Base-by-base conservation (phyloP, 73 alveolate genomes). In the Paramecium sexaurelia region DNA sequence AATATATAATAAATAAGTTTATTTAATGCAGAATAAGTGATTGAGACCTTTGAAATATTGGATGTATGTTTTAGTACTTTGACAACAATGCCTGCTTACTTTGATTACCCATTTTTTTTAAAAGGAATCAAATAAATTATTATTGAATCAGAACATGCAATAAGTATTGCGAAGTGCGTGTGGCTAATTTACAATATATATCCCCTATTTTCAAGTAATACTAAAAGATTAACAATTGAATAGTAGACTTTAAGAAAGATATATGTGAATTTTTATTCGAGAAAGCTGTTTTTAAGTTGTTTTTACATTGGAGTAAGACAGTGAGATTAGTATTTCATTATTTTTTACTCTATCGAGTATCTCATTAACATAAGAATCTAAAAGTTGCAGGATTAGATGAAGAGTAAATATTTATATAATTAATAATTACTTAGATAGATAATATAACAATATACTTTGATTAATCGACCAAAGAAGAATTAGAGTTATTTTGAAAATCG, bases 291-390 rank as follows among this genome's bases (percentile, higher is more conserved):
- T 29, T 78, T 9, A 78, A 78, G 24, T 39, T 78, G 36, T 78
- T 40, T 40, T n/a, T 78, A 7, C 90, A 78, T 78, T 78, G 90
- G 90, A 78, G 90, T 33, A 78, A 15, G 10, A 78, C 90, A 41
- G 90, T 78, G 11, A 78, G 90, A 78, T 19, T 43, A 9, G 73
- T 78, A 45, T 78, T 40, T 33, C 71, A 78, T 22, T 29, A 78
- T 27, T 78, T 78, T 22, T 24, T 78, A 9, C 6, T 78, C 2
- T 78, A 78, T 33, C 7, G 90, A 7, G 68, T 78, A 39, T 78
- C 43, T 10, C 90, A 78, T 78, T 13, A 78, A 7, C 90, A 78
- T n/a, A 78, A 78, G 17, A 78, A 78, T 7, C 90, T 55, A 3
- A 41, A 39, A 78, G 40, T 43, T 13, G 40, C 32, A 39, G 40